These are phyloP conservation scores for Thalassiosira allenii DNA, from an alignment of 352 stramenopile genomes.

Conservation along the genomic window DNA sequence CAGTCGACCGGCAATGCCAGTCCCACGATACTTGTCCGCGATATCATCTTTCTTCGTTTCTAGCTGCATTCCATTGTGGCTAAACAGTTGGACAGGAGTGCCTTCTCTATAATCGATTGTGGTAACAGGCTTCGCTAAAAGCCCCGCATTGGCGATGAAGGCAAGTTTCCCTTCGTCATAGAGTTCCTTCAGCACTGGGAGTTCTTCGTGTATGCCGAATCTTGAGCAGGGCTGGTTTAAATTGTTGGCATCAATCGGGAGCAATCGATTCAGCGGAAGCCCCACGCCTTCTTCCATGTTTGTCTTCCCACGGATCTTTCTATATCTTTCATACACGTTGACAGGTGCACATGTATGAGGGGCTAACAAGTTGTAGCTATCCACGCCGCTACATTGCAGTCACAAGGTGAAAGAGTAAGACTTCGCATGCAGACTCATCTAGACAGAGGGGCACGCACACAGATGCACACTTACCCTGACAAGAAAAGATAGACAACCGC, in stretches of 20 bases:
- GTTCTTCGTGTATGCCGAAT: slow-evolving; percentile 76
- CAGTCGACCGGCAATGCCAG: slow-evolving; percentile 61
- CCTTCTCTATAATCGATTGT: slow-evolving; percentile 46
- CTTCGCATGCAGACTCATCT: too few relatives aligned
- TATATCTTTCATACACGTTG: slow-evolving; percentile 59
- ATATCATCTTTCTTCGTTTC: slow-evolving; percentile 43
- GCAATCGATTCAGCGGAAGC: slow-evolving; percentile 25
- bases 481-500: slow-evolving; percentile 79
- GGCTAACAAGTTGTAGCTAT: slow-evolving; percentile 76
- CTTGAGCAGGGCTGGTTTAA: slow-evolving; percentile 59
- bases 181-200: slow-evolving; percentile 60
- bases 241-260: slow-evolving; percentile 47
- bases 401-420: too few relatives aligned
- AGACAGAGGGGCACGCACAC: too few relatives aligned
- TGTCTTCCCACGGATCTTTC: slow-evolving; percentile 48
- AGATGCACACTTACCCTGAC: too few relatives aligned
- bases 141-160: slow-evolving; percentile 80
- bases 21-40: slow-evolving; percentile 4
- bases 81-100: slow-evolving; percentile 63
- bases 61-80: slow-evolving; percentile 66
- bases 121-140: slow-evolving; percentile 68
- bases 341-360: slow-evolving; percentile 66
- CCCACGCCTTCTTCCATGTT: slow-evolving; percentile 44
- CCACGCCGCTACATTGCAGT: too few relatives aligned
- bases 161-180: slow-evolving; percentile 68